These are phyloP conservation scores for Pseudopithomyces maydicus DNA, from an alignment of 2,329 filamentous ascomycete genomes.

Conservation along the genomic window DNA sequence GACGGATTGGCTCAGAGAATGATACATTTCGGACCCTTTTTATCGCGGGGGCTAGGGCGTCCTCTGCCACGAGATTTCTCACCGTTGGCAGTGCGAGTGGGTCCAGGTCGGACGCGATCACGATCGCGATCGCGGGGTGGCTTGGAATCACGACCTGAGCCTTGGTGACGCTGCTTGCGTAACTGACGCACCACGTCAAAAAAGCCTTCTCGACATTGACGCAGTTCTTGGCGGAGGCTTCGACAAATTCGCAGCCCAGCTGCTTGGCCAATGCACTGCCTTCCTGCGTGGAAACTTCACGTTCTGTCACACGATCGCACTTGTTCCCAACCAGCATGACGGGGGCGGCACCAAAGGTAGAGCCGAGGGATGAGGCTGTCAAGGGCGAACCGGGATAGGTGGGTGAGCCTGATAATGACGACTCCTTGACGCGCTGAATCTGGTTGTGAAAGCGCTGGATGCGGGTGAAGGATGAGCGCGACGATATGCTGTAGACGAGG, in stretches of 20 bases:
- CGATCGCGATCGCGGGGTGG: constrained; percentile 2
- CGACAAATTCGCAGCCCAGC: constrained; percentile 93
- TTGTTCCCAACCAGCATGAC: constrained; percentile 99
- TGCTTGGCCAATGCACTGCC: constrained; percentile 89
- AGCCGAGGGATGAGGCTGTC: constrained; percentile 59
- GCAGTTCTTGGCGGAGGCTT: constrained; percentile 96
- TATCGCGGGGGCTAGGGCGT: constrained; percentile 21
- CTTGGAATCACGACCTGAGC: constrained; percentile 20
- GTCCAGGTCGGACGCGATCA: background rate
- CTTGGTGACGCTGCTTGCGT: constrained; percentile 74
- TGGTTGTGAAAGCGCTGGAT: constrained; percentile 97
- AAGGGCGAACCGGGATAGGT: constrained; percentile 78
- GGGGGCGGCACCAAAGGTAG: constrained; percentile 72
- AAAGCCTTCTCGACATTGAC: constrained; percentile 99
- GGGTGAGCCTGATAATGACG: constrained; percentile 71
- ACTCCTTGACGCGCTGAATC: constrained; percentile 97
- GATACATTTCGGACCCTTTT: constrained; percentile 41
- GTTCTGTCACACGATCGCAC: constrained; percentile 92
- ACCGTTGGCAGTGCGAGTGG: background rate
- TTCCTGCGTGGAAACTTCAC: constrained; percentile 96
- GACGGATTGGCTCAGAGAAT: constrained; percentile 32
- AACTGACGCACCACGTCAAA: constrained; percentile 95
- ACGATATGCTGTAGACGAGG: constrained; percentile 97
- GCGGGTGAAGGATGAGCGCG: constrained; percentile 89
- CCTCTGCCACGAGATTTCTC: constrained; percentile 3